A percentile compares a stretch with the other conserved stretches of the same genome.
phyloP scores from a whole-genome alignment of 1,139 yeast species.

The Nakaseomyces sp. region DNA sequence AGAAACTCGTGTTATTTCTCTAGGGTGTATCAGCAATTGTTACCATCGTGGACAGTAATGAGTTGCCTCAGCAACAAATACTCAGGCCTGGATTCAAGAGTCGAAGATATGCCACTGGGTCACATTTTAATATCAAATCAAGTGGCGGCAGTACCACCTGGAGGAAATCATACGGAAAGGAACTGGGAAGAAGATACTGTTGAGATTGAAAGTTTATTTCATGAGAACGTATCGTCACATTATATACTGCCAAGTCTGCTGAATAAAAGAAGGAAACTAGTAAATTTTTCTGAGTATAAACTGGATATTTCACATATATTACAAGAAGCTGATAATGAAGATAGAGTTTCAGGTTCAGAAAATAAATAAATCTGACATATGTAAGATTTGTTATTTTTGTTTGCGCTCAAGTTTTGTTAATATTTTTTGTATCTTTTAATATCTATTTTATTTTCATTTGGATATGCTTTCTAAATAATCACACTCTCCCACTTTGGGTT shows the following conservation, averaged over 20 bases:
- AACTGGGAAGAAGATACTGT: conserved; percentile 8
- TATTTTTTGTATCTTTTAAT: too few relatives aligned
- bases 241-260: conserved; percentile 16
- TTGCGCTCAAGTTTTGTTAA: too few relatives aligned
- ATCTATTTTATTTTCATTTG: too few relatives aligned
- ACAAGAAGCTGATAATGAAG: conserved; percentile 4
- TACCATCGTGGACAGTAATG: conserved; percentile 18
- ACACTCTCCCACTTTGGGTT: too few relatives aligned
- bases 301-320: conserved; percentile 15
- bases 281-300: conserved; percentile 16
- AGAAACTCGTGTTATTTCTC: conserved; percentile 23
- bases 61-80: conserved; percentile 10
- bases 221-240: conserved; percentile 4
- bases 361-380: too few relatives aligned
- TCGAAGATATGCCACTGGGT: conserved; percentile 6
- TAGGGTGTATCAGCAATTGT: conserved; percentile 20
- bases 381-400: too few relatives aligned
- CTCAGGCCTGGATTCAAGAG: conserved; percentile 4
- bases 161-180: neutral
- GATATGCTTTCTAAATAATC: too few relatives aligned
- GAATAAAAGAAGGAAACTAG: conserved; percentile 10
- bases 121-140: conserved; percentile 4
- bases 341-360: neutral
- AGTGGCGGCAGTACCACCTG: neutral
- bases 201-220: conserved; percentile 14